Evolutionary conservation across 2,329 filamentous ascomycete genomes (phyloP), one percentile per base, ranked within the genome.

Genomic region (Clarireedia hainanense): DNA sequence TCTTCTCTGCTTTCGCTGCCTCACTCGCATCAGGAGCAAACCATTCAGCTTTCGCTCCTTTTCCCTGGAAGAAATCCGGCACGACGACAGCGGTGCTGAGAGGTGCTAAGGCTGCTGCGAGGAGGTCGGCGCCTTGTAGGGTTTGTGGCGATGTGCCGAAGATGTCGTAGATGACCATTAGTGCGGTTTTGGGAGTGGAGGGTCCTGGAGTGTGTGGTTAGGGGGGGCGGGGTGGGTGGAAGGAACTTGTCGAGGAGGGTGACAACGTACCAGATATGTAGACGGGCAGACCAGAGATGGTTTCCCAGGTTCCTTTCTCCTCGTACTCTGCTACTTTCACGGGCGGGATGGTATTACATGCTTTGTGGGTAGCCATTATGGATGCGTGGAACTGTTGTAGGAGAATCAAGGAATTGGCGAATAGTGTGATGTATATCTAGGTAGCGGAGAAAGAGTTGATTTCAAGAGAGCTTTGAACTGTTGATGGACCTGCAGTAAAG

Each of bases 1-100:
- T 17, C 6, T 51, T 60, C 4, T 40, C 27, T 2, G 20, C 47
- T 20, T 57, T 53, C 14, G 65, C 85, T 78, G 71, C 84, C 66
- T 73, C 50, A 71, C 73, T 20, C 84, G 73, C 40, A 73, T 74
- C 69, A 77, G 73, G 67, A 80, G 39, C 36, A 26, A 56, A 80
- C 72, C 76, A 78, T 17, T 60, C 47, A 79, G 75, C 45, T 76
- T 80, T 12, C 49, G 10, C 66, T 49, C 48, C 42, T 10, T 52
- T 43, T 68, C 88, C 91, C 57, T 87, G 79, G 75, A 96, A 95
- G 79, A 89, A 91, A 73, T 96, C 91, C 17, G 91, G 91, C 59
- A 96, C 91, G 72, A 91, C 88, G 64, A 96, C 88, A 6, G 40
- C n/a, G 3, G 34, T 47, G 10, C 40, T 15, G 63, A 84, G 82